phyloP scores from a whole-genome alignment of 768 basidiomycete genomes.

The Clitopilus hobsonii region DNA sequence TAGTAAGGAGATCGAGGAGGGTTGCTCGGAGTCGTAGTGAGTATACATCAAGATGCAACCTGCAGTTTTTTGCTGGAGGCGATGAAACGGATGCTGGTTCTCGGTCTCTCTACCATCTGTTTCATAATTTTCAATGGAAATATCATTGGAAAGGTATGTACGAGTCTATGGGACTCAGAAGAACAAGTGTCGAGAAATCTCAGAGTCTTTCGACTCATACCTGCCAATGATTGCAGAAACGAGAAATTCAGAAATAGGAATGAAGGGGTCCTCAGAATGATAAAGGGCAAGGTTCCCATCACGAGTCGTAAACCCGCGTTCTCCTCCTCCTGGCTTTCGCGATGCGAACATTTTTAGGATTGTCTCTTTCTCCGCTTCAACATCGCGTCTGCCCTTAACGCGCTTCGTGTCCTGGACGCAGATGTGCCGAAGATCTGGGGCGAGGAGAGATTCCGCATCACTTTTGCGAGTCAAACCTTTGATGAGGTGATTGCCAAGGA shows the following conservation, averaged over 20 bases:
- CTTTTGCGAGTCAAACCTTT: not conserved
- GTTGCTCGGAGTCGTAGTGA: too few relatives aligned
- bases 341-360: not conserved
- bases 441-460: not conserved
- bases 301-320: not conserved
- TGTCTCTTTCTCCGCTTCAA: not conserved
- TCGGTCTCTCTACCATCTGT: too few relatives aligned
- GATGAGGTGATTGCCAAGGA: not conserved
- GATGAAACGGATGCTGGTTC: too few relatives aligned
- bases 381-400: not conserved
- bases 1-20: too few relatives aligned
- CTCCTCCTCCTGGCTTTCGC: not conserved
- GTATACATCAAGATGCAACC: too few relatives aligned
- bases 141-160: not conserved
- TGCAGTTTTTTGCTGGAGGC: too few relatives aligned
- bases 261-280: not conserved
- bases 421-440: not conserved
- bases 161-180: not conserved
- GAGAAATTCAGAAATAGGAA: too few relatives aligned
- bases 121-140: not conserved
- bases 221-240: too few relatives aligned
- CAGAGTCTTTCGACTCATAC: not conserved
- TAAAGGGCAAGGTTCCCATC: not conserved
- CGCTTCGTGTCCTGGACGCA: not conserved
- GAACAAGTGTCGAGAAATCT: not conserved